Base-by-base conservation (phyloP, 2,329 filamentous ascomycete genomes). In the Monosporascus cannonballus region DNA sequence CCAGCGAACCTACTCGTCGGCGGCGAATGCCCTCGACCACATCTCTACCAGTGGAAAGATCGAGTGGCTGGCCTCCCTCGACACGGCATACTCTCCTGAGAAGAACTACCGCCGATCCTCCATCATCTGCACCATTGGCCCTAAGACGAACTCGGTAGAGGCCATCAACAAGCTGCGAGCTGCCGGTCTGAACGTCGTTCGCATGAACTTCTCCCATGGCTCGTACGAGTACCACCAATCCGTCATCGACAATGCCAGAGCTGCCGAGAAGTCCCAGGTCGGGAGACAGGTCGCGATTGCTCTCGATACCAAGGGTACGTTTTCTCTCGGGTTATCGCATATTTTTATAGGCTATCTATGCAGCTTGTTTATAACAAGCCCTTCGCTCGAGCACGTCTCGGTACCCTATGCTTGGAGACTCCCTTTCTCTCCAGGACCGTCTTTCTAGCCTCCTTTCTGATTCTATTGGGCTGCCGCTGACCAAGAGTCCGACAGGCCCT, bases 161-260 rank as follows among this genome's bases (percentile, higher is more conserved):
- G 92, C 91, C 75, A 96, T 99, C 78, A 97, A 97, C 77, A 83
- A 86, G 72, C 89, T 99, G 67, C 90, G 93, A 73, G 83, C 81
- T 69, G 87, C 87, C 61, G 94, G 94, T 75, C 86, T 97, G 67
- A 97, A 97, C 76, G 91, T 99, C 63, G 94, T 97, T 64, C 93
- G 94, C 78, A 99, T 99, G 94, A 99, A 99, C 87, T 97, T 97
- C 73, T 96, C 89, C 61, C 90, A 96, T 75, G 90, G 90, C 67
- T 87, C 86, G 62, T 94, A 97, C 75, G 92, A 92, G 77, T 99
- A 96, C 79, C 92, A 96, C 78, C 90, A 97, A 81, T 93, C 90
- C 58, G 94, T 99, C 71, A 96, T 99, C 69, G 90, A 99, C 80
- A 86, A 99, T 77, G 84, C 93, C 63, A 90, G 91, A 69, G 82